Percentiles rank a stretch among this genome's conserved stretches.
Conservation (phyloP, 495 filamentous ascomycete species). For the Diplogelasinospora grovesii region DNA sequence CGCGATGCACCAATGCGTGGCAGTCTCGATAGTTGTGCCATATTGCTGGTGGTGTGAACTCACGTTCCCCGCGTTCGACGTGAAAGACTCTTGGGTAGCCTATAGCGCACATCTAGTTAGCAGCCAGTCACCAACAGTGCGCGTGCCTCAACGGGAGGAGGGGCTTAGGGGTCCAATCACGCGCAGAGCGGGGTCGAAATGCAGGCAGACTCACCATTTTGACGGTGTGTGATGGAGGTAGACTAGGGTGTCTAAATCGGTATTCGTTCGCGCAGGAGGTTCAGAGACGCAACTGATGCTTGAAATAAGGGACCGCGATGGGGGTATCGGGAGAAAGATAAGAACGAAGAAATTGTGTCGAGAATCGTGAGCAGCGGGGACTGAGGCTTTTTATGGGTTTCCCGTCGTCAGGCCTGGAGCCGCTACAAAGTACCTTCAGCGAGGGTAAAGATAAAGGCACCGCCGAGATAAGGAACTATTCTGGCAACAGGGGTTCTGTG, state of each 20-base stretch:
- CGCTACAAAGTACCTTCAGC: conserved; percentile 1
- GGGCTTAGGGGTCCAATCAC: background rate
- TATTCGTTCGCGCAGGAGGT: background rate
- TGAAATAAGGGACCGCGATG: conserved; percentile 2
- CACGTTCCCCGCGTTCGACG: background rate
- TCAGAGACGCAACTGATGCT: too few relatives aligned
- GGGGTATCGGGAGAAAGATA: conserved; percentile 6
- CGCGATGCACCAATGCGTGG: too few relatives aligned
- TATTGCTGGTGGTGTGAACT: too few relatives aligned
- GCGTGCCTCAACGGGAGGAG: background rate
- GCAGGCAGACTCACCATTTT: conserved; percentile 1
- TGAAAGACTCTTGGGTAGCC: conserved; percentile 2
- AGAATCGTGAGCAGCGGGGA: conserved; percentile 6
- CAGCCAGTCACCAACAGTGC: background rate
- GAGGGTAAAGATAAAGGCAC: background rate
- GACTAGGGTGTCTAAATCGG: conserved; percentile 3
- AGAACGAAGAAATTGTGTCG: background rate
- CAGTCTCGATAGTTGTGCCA: too few relatives aligned
- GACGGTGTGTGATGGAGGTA: background rate
- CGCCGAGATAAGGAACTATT: background rate
- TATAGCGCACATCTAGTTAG: background rate
- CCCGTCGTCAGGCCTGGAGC: conserved; percentile 3
- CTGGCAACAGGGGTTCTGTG: conserved; percentile 1
- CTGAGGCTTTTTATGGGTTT: conserved; percentile 16
- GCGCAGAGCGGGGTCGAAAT: background rate